Evolutionary conservation across 495 filamentous ascomycete genomes (phyloP).

Genomic region (Neohortaea acidophila): DNA sequence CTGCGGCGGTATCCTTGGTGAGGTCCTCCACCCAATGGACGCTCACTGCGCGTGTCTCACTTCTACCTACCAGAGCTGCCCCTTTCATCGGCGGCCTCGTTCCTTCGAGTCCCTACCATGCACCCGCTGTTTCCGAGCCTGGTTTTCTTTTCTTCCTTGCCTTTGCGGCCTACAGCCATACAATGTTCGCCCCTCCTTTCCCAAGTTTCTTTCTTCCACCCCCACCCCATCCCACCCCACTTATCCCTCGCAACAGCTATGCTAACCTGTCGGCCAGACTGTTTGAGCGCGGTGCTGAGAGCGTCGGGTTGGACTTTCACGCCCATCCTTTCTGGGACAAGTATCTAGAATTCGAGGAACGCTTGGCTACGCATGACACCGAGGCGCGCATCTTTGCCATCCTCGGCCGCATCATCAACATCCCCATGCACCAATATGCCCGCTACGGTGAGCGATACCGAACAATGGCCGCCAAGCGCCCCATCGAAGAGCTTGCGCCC

Average conservation of each 20-base stretch:
- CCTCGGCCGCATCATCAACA: constrained; percentile 69
- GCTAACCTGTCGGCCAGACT: constrained; percentile 41
- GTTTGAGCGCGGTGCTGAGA: constrained; percentile 76
- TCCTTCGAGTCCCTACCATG: not conserved
- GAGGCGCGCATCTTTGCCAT: constrained; percentile 82
- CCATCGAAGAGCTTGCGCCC: constrained; percentile 56
- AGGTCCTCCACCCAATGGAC: constrained; percentile 7
- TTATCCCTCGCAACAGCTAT: not conserved
- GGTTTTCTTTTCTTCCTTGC: not conserved
- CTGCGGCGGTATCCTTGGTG: constrained; percentile 3
- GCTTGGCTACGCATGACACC: constrained; percentile 60
- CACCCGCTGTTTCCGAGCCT: not conserved
- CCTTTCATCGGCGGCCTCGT: not conserved
- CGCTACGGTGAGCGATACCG: constrained; percentile 89
- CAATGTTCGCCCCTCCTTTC: constrained; percentile 4
- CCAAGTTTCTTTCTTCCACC: constrained; percentile 7
- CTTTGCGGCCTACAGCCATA: constrained; percentile 1
- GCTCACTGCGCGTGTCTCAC: constrained; percentile 11
- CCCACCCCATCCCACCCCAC: not conserved
- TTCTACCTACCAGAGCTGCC: constrained; percentile 6
- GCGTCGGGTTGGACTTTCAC: constrained; percentile 84
- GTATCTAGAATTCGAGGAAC: constrained; percentile 90
- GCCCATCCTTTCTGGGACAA: constrained; percentile 98
- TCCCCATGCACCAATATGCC: constrained; percentile 94
- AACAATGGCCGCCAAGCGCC: constrained; percentile 55